Conservation (phyloP, 345 rosid species). For the Lumnitzera racemosa region DNA sequence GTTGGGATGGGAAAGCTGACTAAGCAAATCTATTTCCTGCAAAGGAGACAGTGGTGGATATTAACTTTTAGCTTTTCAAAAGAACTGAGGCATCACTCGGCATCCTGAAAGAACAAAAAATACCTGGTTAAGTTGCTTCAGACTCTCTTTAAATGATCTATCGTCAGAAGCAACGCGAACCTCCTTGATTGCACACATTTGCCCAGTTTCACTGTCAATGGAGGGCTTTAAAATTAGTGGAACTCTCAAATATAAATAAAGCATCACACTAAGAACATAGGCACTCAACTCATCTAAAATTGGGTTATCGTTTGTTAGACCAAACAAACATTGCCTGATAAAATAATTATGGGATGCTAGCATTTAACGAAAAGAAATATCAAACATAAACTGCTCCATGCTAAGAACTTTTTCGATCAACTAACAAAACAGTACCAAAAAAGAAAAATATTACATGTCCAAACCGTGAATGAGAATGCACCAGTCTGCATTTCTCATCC, state of each 20-base stretch:
- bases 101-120: too few relatives aligned
- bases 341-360: too few relatives aligned
- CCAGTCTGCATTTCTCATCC: too few relatives aligned
- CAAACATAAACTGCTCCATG: background rate
- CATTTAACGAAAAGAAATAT: background rate
- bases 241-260: background rate
- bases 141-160: slow-evolving; percentile 9
- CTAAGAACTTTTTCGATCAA: too few relatives aligned
- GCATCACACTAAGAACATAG: background rate
- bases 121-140: slow-evolving; percentile 12
- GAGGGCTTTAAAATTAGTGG: background rate
- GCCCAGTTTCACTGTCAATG: slow-evolving; percentile 9
- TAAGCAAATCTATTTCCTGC: slow-evolving; percentile 16
- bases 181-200: slow-evolving; percentile 9
- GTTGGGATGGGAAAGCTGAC: slow-evolving; percentile 16
- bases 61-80: background rate
- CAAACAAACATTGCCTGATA: too few relatives aligned
- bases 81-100: background rate
- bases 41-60: background rate
- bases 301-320: too few relatives aligned
- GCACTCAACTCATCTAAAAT: background rate
- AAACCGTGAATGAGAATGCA: background rate
- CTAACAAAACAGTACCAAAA: background rate
- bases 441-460: background rate
- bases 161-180: slow-evolving; percentile 5